phyloP scores from a whole-genome alignment of 441 rosid genomes.

The Gossypium gossypioides region DNA sequence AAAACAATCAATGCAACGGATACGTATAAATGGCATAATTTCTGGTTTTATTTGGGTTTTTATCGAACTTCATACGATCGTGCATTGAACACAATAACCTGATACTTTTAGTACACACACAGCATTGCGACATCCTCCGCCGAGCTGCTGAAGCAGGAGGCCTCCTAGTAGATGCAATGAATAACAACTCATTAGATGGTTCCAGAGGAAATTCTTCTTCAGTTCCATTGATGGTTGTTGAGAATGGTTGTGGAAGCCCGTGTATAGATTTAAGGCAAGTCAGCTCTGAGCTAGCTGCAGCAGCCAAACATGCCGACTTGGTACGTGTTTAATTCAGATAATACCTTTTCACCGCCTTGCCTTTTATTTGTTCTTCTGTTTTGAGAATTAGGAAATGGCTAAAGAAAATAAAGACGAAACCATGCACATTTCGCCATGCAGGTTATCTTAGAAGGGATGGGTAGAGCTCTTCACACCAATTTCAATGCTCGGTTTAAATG shows the following conservation, averaged over 20 bases:
- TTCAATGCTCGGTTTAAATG: constrained; percentile 73
- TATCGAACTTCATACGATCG: not conserved
- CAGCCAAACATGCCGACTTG: constrained; percentile 90
- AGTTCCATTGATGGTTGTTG: constrained; percentile 91
- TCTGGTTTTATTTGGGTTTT: not conserved
- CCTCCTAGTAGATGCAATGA: constrained; percentile 6
- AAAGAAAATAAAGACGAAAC: not conserved
- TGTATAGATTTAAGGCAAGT: constrained; percentile 95
- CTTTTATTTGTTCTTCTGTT: not conserved
- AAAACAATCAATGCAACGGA: not conserved
- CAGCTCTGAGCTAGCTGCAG: constrained; percentile 97
- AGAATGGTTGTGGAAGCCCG: constrained; percentile 99
- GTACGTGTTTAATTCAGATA: constrained; percentile 29
- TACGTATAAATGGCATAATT: not conserved
- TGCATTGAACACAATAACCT: not conserved
- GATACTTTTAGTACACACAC: not conserved
- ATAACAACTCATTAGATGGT: not conserved
- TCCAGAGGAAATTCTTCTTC: constrained; percentile 45
- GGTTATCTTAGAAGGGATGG: constrained; percentile 98
- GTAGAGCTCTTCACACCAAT: constrained; percentile 91
- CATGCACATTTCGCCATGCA: constrained; percentile 20
- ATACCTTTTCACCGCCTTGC: not conserved
- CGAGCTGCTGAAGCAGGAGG: constrained; percentile 18
- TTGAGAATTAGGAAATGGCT: not conserved
- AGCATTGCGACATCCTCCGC: constrained; percentile 30